Percentiles rank a stretch among this genome's conserved stretches.
Evolutionary conservation across 306 rosid genomes (phyloP).

Genomic region (Leucaena leucocephala): DNA sequence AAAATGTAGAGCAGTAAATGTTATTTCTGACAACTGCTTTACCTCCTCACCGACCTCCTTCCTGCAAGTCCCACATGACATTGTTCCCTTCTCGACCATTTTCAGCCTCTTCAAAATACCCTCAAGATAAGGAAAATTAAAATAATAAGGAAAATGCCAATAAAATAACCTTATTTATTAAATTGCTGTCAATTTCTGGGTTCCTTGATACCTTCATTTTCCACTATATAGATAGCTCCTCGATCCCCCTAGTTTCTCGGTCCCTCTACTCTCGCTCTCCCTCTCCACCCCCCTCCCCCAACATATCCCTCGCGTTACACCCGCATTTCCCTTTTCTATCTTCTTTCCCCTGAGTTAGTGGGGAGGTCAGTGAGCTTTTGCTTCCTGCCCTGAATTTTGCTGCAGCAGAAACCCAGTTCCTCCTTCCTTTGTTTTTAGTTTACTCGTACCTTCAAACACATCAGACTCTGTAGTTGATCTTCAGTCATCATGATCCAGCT

Average conservation of each 20-base stretch:
- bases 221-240: conserved; percentile 68
- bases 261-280: conserved; percentile 36
- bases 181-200: conserved; percentile 40
- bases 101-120: conserved; percentile 46
- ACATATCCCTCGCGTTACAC: conserved; percentile 20
- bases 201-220: conserved; percentile 48
- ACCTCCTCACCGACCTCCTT: conserved; percentile 69
- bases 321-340: conserved; percentile 47
- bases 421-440: conserved; percentile 4
- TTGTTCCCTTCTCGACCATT: conserved; percentile 61
- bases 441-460: not conserved
- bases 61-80: conserved; percentile 68
- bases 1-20: conserved; percentile 35
- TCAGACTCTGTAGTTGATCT: not conserved
- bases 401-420: not conserved
- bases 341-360: not conserved
- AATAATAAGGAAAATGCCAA: not conserved
- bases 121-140: conserved; percentile 1
- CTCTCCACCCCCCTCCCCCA: not conserved
- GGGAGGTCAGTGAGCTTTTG: conserved; percentile 16
- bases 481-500: conserved; percentile 53
- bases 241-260: conserved; percentile 49
- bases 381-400: not conserved
- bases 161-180: not conserved
- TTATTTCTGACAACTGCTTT: conserved; percentile 37